Base-by-base conservation (phyloP, 2,329 filamentous ascomycete genomes). In the Bisporella sp. region DNA sequence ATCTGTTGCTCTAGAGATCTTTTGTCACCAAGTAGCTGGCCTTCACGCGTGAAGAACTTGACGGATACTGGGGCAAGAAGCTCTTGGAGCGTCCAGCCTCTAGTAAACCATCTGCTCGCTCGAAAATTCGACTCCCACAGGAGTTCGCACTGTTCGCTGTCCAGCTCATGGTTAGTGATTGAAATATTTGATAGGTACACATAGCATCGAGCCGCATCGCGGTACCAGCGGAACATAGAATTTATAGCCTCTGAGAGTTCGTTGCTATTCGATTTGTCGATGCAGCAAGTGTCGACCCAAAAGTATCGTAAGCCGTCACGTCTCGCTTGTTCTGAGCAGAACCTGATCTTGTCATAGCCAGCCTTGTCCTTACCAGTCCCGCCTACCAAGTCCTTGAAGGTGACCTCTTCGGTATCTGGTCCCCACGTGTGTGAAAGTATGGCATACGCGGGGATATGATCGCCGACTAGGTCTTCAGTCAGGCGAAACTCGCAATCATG, bases 21-120 rank as follows among this genome's bases (percentile, higher is more conserved):
- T 33, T 56, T 56, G 35, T 51, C 35, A 11, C 54, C 54, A 32
- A 56, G 48, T 12, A 43, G 47, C 45, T 46, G 29, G 8, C 32
- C 11, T 28, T 53, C 44, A 35, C n/a, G 8, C 6, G 44, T 47
- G 32, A 50, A 54, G 41, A 54, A 54, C 42, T 47, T 49, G 44
- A 55, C 54, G 6, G 50, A 53, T 3, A 33, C 35, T 28, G 45
- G 45, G 39, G 45, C 45, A 46, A 46, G 45, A 46, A 46, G 45
- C 45, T 21, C 21, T 21, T 21, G 21, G 21, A 21, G 21, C 3
- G 21, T 21, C 21, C 21, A 21, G 21, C 21, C 21, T 21, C 21
- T 21, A 21, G 21, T 21, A 28, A 42, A 42, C 41, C 41, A 42
- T 42, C 41, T 42, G 28, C 35, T 39, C 13, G 37, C 28, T 48